Conservation (phyloP, 345 rosid species). For the Heritiera fomes region DNA sequence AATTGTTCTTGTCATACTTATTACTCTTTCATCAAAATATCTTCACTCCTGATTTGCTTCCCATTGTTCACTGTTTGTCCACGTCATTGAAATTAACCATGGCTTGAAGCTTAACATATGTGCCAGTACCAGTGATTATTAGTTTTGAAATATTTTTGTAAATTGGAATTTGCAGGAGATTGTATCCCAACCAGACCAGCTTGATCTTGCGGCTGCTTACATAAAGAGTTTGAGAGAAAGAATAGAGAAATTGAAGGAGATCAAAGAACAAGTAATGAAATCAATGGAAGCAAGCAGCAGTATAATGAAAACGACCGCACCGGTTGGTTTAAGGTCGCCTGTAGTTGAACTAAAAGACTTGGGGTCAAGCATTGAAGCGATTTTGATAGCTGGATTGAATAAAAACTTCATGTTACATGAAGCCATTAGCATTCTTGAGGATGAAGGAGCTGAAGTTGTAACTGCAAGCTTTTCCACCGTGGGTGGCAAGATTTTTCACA, state of each 20-base stretch:
- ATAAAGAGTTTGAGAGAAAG: conserved; percentile 42
- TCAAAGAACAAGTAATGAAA: conserved; percentile 35
- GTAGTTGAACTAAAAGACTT: conserved; percentile 41
- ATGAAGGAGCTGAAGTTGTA: conserved; percentile 64
- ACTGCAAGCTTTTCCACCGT: conserved; percentile 42
- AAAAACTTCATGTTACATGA: conserved; percentile 43
- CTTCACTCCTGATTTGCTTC: background rate
- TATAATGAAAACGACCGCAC: background rate
- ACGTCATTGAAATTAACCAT: background rate
- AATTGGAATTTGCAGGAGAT: conserved; percentile 27
- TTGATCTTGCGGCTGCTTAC: conserved; percentile 49
- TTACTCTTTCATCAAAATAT: background rate
- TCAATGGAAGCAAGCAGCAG: background rate
- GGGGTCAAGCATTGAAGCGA: conserved; percentile 45
- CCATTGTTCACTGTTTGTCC: background rate
- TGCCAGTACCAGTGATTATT: no score
- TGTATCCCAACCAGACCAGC: conserved; percentile 42
- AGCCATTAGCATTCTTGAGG: conserved; percentile 42
- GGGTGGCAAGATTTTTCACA: conserved; percentile 49
- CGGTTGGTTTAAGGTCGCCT: conserved; percentile 22
- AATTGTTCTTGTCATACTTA: background rate
- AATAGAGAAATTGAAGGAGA: conserved; percentile 38
- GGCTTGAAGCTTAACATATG: no score
- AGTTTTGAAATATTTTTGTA: background rate
- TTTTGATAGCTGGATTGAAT: conserved; percentile 37